Evolutionary conservation across 495 filamentous ascomycete species (phyloP), one percentile per base, ranked within the genome.

Genomic region (Trichoderma gamsii): DNA sequence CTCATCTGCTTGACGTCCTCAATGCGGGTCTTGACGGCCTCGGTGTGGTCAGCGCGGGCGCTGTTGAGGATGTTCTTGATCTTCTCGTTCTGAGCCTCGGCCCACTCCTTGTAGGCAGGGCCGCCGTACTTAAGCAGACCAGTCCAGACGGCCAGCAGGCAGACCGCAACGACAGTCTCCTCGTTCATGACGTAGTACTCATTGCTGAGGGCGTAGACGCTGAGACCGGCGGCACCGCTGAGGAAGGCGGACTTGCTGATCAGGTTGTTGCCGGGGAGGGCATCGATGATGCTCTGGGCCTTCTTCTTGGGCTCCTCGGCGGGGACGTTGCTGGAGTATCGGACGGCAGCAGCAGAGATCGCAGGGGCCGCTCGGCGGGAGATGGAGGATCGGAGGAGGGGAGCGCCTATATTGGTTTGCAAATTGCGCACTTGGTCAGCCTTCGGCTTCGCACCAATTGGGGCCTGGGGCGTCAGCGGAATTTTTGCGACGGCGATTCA

Each of bases 181-280:
- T 98, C 94, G 82, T 98, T 99, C 79, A 99, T 84, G 78, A 99
- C 92, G 80, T 97, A 99, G 83, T 98, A 89, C 84, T 99, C 96
- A 82, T 97, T 99, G 89, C 90, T 94, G 83, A 99, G 93, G 75
- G 95, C 96, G 76, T 93, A 95, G 74, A 97, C 85, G 72, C 91
- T 92, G 70, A 93, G 76, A 83, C 92, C 93, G 77, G 96, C 92
- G 68, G 88, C 89, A 69, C 92, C 92, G 73, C 95, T 98, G 68
- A 99, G 87, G 79, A 96, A 91, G 75, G 96, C 96, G 70, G 92
- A 92, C 87, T 98, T 99, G 79, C 92, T 92, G 78, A 95, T 79
- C 72, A 97, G 84, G 72, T 85, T 89, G 84, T 84, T 91, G 73
- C 93, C 90, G 72, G 92, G 91, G 61, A 99, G 83, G 70, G 93